Conservation (phyloP, 495 filamentous ascomycete genomes). For the Penicillium cataractarum region DNA sequence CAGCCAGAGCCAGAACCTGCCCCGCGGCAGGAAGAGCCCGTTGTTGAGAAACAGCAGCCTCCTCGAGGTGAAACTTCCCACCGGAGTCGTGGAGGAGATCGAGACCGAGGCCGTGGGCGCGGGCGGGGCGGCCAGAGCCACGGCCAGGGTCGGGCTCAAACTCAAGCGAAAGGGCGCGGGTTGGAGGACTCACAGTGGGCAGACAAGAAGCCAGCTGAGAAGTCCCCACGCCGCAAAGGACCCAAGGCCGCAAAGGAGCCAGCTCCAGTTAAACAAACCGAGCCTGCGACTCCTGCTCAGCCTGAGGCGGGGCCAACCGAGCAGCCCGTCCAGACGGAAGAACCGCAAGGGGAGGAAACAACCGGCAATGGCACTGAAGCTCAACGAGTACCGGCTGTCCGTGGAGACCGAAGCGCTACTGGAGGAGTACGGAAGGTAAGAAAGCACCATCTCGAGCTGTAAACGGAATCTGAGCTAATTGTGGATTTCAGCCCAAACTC, state of each 20-base stretch:
- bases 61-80: slow-evolving; percentile 32
- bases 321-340: slow-evolving; percentile 21
- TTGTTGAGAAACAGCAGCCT: slow-evolving; percentile 18
- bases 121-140: slow-evolving; percentile 40
- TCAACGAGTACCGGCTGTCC: slow-evolving; percentile 57
- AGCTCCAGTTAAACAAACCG: slow-evolving; percentile 19
- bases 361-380: slow-evolving; percentile 30
- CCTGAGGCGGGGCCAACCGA: slow-evolving; percentile 27
- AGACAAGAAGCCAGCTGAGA: slow-evolving; percentile 34
- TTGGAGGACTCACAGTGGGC: slow-evolving; percentile 37
- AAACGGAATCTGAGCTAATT: too few relatives aligned
- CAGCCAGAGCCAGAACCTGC: slow-evolving; percentile 18
- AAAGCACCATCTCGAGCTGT: not conserved
- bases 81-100: slow-evolving; percentile 41
- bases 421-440: slow-evolving; percentile 60
- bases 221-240: slow-evolving; percentile 25
- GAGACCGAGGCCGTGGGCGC: slow-evolving; percentile 40
- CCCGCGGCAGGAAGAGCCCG: slow-evolving; percentile 15
- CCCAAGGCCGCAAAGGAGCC: slow-evolving; percentile 22
- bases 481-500: slow-evolving; percentile 56
- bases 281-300: slow-evolving; percentile 25
- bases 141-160: slow-evolving; percentile 16
- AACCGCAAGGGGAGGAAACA: slow-evolving; percentile 20
- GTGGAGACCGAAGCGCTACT: slow-evolving; percentile 69
- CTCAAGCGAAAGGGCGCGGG: slow-evolving; percentile 25